Evolutionary conservation across 306 rosid species (phyloP).

Genomic region (Castanopsis chinensis): DNA sequence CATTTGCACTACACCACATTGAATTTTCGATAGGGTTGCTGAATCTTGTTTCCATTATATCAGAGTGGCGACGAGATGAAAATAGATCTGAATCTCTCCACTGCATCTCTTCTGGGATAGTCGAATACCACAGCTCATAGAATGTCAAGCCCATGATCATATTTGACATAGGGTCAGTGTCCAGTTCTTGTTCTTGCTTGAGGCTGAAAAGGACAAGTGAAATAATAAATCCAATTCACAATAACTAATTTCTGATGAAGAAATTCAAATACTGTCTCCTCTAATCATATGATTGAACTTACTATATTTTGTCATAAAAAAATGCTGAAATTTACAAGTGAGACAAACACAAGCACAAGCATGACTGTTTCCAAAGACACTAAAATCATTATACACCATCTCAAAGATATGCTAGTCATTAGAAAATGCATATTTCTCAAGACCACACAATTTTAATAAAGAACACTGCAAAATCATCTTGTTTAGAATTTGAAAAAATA

Average conservation of each 20-base stretch:
- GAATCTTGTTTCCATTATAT: slow-evolving; percentile 26
- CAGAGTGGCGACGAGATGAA: slow-evolving; percentile 33
- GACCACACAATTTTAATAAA: neutral
- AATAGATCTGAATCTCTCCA: slow-evolving; percentile 48
- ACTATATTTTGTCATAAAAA: neutral
- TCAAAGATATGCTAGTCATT: neutral
- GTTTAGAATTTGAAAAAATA: neutral
- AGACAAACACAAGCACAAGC: neutral
- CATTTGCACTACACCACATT: slow-evolving; percentile 35
- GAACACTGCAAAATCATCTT: neutral
- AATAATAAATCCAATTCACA: neutral
- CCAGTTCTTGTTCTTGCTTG: slow-evolving; percentile 44
- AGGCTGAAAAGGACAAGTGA: slow-evolving; percentile 42
- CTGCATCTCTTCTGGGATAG: slow-evolving; percentile 57
- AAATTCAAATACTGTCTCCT: neutral
- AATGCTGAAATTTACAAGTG: neutral
- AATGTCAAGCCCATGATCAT: slow-evolving; percentile 63
- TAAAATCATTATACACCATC: neutral
- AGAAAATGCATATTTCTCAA: neutral
- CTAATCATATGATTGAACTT: neutral
- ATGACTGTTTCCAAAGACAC: neutral
- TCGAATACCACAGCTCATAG: slow-evolving; percentile 67
- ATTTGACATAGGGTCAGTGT: slow-evolving; percentile 46
- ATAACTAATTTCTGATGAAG: slow-evolving; percentile 3
- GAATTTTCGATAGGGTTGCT: slow-evolving; percentile 30